phyloP scores from a whole-genome alignment of 768 basidiomycete genomes.

The Leccinum longicurvipes region DNA sequence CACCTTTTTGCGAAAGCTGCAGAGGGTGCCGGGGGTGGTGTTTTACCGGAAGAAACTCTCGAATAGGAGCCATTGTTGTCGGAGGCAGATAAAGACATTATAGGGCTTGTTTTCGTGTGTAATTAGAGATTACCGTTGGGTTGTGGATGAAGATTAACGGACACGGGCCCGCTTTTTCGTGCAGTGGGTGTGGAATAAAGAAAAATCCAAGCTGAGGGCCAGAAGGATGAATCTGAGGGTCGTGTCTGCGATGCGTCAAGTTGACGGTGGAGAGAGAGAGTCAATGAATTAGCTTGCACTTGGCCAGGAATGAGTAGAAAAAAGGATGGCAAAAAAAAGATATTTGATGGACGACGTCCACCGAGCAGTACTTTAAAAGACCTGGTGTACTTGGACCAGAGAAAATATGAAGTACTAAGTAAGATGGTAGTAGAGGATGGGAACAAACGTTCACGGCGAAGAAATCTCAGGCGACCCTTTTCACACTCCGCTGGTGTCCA shows the following conservation, averaged over 20 bases:
- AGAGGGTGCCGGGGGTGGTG: conserved; percentile 86
- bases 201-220: conserved; percentile 14
- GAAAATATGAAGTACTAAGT: conserved; percentile 38
- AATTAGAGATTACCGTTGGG: conserved; percentile 77
- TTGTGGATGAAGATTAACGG: conserved; percentile 36
- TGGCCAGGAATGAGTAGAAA: conserved; percentile 26
- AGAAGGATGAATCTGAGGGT: conserved; percentile 18
- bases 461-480: conserved; percentile 29
- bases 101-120: conserved; percentile 51
- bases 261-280: conserved; percentile 22
- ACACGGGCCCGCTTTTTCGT: conserved; percentile 30
- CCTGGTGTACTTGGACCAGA: conserved; percentile 35
- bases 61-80: conserved; percentile 81
- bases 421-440: conserved; percentile 36
- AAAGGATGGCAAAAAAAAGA: conserved; percentile 19
- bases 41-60: conserved; percentile 82
- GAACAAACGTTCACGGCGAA: conserved; percentile 22
- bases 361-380: conserved; percentile 30
- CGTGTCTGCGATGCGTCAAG: conserved; percentile 30
- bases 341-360: conserved; percentile 32
- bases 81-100: conserved; percentile 90
- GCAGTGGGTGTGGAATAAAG: conserved; percentile 27
- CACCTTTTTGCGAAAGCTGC: conserved; percentile 88
- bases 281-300: conserved; percentile 32
- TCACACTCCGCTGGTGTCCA: conserved; percentile 31